A percentile compares a stretch with the other conserved stretches of the same genome.
These are phyloP conservation scores for Fabrea salina DNA, from an alignment of 169 alveolate species.

Conservation along the genomic window DNA sequence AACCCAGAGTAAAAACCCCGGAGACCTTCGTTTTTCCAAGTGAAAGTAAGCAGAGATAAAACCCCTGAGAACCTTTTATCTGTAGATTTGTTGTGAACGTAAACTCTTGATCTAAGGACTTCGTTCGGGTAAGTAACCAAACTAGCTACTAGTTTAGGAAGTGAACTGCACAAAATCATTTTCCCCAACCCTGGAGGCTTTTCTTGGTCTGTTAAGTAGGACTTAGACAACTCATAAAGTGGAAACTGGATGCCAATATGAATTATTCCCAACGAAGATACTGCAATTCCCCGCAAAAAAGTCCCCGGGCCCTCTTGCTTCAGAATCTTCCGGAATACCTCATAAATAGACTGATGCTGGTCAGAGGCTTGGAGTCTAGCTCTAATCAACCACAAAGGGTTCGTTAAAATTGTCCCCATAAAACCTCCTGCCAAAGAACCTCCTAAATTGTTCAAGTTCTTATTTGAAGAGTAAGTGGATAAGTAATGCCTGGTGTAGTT, in stretches of 20 bases:
- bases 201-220: neutral
- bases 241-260: constrained; percentile 17
- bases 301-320: constrained; percentile 11
- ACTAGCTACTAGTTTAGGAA: constrained; percentile 23
- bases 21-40: neutral
- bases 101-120: neutral
- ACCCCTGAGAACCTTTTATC: constrained; percentile 26
- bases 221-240: constrained; percentile 2
- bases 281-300: neutral
- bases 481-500: neutral
- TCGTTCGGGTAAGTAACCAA: constrained; percentile 19
- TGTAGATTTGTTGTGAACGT: neutral
- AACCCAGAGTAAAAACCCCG: constrained; percentile 30
- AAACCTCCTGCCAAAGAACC: constrained; percentile 8
- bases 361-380: neutral
- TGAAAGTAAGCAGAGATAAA: neutral
- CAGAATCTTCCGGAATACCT: neutral
- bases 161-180: neutral
- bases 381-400: constrained; percentile 25
- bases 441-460: neutral
- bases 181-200: neutral
- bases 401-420: neutral
- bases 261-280: neutral
- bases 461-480: neutral
- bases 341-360: neutral